Base-by-base conservation (phyloP, 2,329 filamentous ascomycete genomes). In the Sporothrix humicola region DNA sequence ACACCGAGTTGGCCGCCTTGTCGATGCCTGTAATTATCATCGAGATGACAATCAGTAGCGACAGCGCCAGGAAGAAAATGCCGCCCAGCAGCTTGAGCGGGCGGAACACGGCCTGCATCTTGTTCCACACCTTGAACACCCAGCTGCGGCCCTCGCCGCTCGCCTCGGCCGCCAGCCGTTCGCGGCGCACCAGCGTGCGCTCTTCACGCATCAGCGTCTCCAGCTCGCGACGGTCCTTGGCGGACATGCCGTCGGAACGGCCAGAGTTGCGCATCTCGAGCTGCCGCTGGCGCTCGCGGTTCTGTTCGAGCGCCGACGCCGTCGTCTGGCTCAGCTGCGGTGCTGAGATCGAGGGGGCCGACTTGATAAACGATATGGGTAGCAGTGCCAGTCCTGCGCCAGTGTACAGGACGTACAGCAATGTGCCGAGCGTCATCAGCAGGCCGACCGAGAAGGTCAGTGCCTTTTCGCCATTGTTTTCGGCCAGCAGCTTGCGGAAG, bases 11-110 rank as follows among this genome's bases (percentile, higher is more conserved):
- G 82, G 92, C 95, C 50, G 94, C 93, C 84, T 98, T 98, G 87
- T 99, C 96, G 79, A 98, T 94, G 77, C 91, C 92, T 0, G 95
- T 98, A 80, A 98, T 92, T 77, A 98, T 88, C 94, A 99, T 98
- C 13, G 93, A 97, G 9, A 92, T 88, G 88, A 94, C 97, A 77
- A 97, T 87, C 58, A 97, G 77, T 15, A 97, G 82, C 0, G 93
- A 87, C 26, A 97, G 81, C 1, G 94, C 77, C 46, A 98, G 86
- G 2, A 98, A 84, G 0, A 97, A 77, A 68, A 98, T 85, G 15
- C 96, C 96, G 1, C 93, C 92, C 15, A 98, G 82, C 58, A 98
- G 89, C 84, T 97, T 97, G 78, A 99, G 84, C 0, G 96, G 96
- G 8, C 95, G 89, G 82, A 98, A 92, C 52, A 97, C 83, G 17